phyloP scores from a whole-genome alignment of 331 rosid genomes.

The Stylosanthes scabra region DNA sequence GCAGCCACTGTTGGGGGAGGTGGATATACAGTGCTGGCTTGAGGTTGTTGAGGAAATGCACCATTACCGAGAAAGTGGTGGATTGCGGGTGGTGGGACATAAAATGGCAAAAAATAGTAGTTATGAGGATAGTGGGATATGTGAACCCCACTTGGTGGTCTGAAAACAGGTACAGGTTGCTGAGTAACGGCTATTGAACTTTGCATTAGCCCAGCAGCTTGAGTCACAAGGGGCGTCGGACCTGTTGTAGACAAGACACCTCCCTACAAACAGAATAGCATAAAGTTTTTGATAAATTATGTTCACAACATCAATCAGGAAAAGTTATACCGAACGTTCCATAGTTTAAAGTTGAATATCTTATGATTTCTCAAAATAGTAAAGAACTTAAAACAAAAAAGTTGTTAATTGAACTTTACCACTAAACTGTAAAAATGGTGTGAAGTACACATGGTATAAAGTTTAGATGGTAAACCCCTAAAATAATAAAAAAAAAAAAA shows the following conservation, averaged over 20 bases:
- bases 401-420: too few relatives aligned
- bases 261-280: constrained; percentile 65
- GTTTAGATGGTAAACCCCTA: too few relatives aligned
- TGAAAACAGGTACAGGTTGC: constrained; percentile 88
- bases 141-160: constrained; percentile 85
- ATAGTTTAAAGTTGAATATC: background rate
- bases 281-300: constrained; percentile 1
- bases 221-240: constrained; percentile 77
- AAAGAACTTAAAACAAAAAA: background rate
- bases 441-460: too few relatives aligned
- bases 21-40: constrained; percentile 79
- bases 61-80: constrained; percentile 95
- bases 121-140: constrained; percentile 88
- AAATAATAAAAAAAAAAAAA: too few relatives aligned
- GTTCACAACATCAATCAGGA: background rate
- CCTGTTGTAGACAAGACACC: constrained; percentile 77
- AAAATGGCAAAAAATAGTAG: constrained; percentile 84
- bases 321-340: background rate
- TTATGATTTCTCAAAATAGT: constrained; percentile 9
- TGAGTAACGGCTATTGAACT: constrained; percentile 87
- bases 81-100: constrained; percentile 86
- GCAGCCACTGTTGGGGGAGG: constrained; percentile 73
- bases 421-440: too few relatives aligned
- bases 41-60: constrained; percentile 91
- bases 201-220: constrained; percentile 91